Evolutionary conservation across 371 early-diverging fungal species (phyloP), one percentile per base, ranked within the genome.

Genomic region (Rhizomucor miehei): DNA sequence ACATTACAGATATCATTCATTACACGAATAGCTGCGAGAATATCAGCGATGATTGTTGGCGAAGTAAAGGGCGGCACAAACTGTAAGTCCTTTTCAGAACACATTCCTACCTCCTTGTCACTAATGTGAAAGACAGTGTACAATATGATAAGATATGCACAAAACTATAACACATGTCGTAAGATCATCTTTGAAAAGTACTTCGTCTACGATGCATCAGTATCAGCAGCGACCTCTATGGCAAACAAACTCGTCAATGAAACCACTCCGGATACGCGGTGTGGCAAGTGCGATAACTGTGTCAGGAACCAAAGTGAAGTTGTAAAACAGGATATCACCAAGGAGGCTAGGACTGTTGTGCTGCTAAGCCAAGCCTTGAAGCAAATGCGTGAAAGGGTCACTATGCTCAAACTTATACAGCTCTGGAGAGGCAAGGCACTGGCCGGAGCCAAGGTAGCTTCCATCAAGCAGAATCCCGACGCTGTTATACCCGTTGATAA

Each of bases 151-250:
- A 56, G 67, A 25, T 90, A 88, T 62, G 86, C 85, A 6, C 88
- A 88, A 62, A 75, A 85, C 54, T 63, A 81, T 19, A 55, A 56
- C 17, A 73, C 73, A 5, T 90, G 90, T 52, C 80, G 90, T 16
- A 87, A 89, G 50, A 62, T 79, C n/a, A 56, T 81, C 1, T 80
- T 90, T 45, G 89, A 88, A 51, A 54, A 52, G 6, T 85, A 89
- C 50, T 89, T 84, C 63, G 65, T 73, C 6, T 63, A 69, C 36
- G 75, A 73, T 25, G 49, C 63, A 6, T 56, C 57, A 35, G 35
- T 55, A 25, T 16, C 51, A 6, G 29, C 62, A 4, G 44, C 47
- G 23, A 48, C 56, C 20, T 38, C 44, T 2, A 21, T 37, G 29
- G 49, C 56, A 39, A 67, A 69, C 44, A 57, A 34, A 11, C 19